Evolutionary conservation across 2,329 filamentous ascomycete species (phyloP), one percentile per base, ranked within the genome.

Genomic region (Coniochaeta sp.): DNA sequence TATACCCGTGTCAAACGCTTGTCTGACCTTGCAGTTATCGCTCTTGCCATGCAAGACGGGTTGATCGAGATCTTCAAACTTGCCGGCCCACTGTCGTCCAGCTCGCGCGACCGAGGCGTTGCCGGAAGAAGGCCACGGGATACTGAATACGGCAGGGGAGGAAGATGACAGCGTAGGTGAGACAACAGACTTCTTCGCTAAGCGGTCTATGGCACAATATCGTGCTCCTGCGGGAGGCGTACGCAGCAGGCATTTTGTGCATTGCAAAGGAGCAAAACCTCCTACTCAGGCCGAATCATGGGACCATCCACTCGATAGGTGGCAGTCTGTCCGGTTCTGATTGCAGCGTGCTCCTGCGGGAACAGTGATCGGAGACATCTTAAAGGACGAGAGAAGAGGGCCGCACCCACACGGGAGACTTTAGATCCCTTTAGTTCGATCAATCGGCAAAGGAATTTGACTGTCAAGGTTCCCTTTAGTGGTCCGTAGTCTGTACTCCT

Each of bases 351-450:
- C 17, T 34, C 30, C 54, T 56, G 54, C 54, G 54, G 54, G 54
- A 32, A 32, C 54, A 56, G 30, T 56, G 54, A 56, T 56, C 54
- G 54, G 54, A 56, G 54, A 30, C 30, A 38, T 56, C 30, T 56
- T 17, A 56, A 56, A 38, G 54, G 54, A 38, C 54, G 22, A n/a
- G 54, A 56, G 54, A 56, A 38, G 54, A 26, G 30, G 34, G 54
- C 28, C 30, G 24, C 54, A 56, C 30, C 54, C 54, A 34, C 54
- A 2, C 3, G 3, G 47, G 24, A 14, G 47, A 24, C 30, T 30
- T 30, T 28, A 30, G 47, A 52, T 52, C 47, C 24, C 47, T 30
- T 52, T 28, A 12, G 22, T 12, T 30, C 47, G 30, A 52, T 52
- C 47, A 52, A 52, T 52, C 47, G 47, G 47, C 47, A 52, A 28